Percentiles rank a stretch among this genome's conserved stretches.
These are phyloP conservation scores for Yamadazyma triangularis DNA, from an alignment of 1,139 yeast species.

Conservation along the genomic window DNA sequence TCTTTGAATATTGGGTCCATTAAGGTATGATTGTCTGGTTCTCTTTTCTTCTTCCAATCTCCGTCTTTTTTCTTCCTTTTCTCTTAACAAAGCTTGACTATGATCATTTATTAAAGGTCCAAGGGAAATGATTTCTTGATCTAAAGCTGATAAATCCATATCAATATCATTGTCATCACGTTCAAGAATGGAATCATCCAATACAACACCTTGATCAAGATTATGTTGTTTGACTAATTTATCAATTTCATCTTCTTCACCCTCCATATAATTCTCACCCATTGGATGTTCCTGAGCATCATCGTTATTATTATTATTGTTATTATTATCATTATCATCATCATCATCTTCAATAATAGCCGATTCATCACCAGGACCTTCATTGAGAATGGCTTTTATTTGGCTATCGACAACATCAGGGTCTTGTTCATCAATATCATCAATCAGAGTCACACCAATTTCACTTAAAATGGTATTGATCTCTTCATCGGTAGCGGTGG, in stretches of 20 bases:
- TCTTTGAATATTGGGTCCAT: slow-evolving; percentile 4
- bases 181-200: slow-evolving; percentile 20
- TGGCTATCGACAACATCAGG: slow-evolving; percentile 33
- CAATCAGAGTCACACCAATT: slow-evolving; percentile 34
- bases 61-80: slow-evolving; percentile 19
- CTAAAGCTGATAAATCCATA: slow-evolving; percentile 28
- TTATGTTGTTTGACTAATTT: slow-evolving; percentile 33
- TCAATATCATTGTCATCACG: slow-evolving; percentile 17
- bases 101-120: slow-evolving; percentile 38
- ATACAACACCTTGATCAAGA: slow-evolving; percentile 26
- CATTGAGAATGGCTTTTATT: slow-evolving; percentile 30
- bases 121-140: slow-evolving; percentile 38
- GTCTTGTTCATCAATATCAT: slow-evolving; percentile 32
- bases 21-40: slow-evolving; percentile 18
- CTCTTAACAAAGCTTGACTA: slow-evolving; percentile 24
- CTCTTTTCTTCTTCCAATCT: slow-evolving; percentile 20
- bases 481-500: slow-evolving; percentile 39
- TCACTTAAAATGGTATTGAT: slow-evolving; percentile 35
- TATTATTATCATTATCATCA: slow-evolving; percentile 7
- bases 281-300: too few relatives aligned
- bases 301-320: too few relatives aligned
- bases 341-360: slow-evolving; percentile 19
- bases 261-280: slow-evolving; percentile 21
- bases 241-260: slow-evolving; percentile 39
- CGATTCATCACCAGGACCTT: slow-evolving; percentile 16